Conservation (phyloP, 2,329 filamentous ascomycete genomes). For the Aspergillus pseudoterreus region DNA sequence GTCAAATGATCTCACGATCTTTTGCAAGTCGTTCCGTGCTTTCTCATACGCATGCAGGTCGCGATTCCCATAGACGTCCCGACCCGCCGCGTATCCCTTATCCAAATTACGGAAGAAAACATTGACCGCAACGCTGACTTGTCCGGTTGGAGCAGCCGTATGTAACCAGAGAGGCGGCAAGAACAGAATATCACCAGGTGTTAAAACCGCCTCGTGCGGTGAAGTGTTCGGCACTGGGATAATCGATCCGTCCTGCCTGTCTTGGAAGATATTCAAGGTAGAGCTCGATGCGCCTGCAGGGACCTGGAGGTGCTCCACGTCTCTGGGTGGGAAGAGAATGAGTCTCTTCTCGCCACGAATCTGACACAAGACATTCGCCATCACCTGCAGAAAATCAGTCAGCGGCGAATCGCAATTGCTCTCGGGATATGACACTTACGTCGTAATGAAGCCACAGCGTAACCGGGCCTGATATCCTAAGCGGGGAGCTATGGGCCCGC, state of each 20-base stretch:
- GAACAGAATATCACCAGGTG: conserved; percentile 73
- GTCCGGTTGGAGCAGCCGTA: conserved; percentile 48
- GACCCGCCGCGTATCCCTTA: conserved; percentile 65
- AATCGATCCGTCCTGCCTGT: conserved; percentile 37
- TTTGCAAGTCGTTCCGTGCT: conserved; percentile 67
- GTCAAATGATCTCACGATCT: conserved; percentile 49
- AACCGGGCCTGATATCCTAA: conserved; percentile 74
- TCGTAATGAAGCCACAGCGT: conserved; percentile 92
- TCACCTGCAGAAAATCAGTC: conserved; percentile 53
- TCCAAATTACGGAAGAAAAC: conserved; percentile 77
- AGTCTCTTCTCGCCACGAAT: conserved; percentile 69
- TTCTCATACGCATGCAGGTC: conserved; percentile 83
- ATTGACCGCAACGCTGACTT: conserved; percentile 75
- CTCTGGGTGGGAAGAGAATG: conserved; percentile 72
- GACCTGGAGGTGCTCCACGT: conserved; percentile 67
- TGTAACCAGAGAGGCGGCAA: conserved; percentile 84
- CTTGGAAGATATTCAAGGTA: conserved; percentile 65
- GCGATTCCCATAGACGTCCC: conserved; percentile 84
- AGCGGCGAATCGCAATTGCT: neutral
- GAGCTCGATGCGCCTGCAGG: conserved; percentile 77
- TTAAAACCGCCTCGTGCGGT: conserved; percentile 63
- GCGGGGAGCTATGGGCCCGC: conserved; percentile 71
- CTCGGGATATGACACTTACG: conserved; percentile 38
- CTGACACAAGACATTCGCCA: conserved; percentile 84
- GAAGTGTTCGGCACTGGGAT: conserved; percentile 60